Base-by-base conservation (phyloP, 202 grass and related monocot species). In the Carex arenaria region DNA sequence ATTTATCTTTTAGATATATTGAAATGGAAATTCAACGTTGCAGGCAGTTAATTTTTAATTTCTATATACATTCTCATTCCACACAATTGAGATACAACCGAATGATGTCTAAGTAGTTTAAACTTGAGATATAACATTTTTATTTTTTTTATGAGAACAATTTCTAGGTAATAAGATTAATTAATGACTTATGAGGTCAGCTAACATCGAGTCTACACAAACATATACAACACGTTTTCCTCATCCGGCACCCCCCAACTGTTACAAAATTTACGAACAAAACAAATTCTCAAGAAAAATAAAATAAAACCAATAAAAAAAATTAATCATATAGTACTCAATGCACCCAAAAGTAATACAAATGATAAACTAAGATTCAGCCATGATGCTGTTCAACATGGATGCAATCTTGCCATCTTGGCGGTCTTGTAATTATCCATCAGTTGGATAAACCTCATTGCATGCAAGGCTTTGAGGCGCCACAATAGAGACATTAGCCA, bases 401-500 rank as follows among this genome's bases (percentile, higher is more conserved):
- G 96, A 90, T 79, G 96, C 86, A 22, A 98, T 95, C 86, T n/a
- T n/a, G n/a, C n/a, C n/a, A n/a, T n/a, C n/a, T 95, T 98, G 13
- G 96, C 89, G 1, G 91, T 88, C 85, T 98, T 98, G 64, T 93
- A 98, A 79, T 98, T 93, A 64, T 98, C 96, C 72, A 93, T 90
- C 54, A 98, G 89, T 89, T 93, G 96, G 89, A 93, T 95, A 67
- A 98, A 98, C 82, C 96, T 93, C 81, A 93, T 84, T 82, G 93
- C 96, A 75, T 98, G 89, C 89, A 80, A 98, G 88, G 84, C 96
- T 98, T 93, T 98, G 93, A 12, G 93, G 96, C 67, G 96, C 93
- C 83, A 98, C 96, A 77, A 98, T 98, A 36, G 95, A 98, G 78
- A 92, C 89, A 84, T 98, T 98, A n/a, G 96, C 96, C 91, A 95